These are phyloP conservation scores for Parafenestella ontariensis DNA, from an alignment of 2,329 filamentous ascomycete genomes.

Conservation along the genomic window DNA sequence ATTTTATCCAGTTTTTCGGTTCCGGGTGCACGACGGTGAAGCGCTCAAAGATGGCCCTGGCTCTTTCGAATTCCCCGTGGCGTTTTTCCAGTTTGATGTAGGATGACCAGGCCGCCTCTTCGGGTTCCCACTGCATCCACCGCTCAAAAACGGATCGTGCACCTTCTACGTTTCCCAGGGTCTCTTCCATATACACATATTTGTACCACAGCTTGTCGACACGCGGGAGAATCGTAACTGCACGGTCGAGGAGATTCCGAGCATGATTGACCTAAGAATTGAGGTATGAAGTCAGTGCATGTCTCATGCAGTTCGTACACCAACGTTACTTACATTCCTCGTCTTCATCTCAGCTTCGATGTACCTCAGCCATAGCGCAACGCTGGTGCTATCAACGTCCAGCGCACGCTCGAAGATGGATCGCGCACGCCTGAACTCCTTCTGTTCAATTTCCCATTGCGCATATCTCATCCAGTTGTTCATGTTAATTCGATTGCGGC, in stretches of 20 bases:
- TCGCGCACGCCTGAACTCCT: slow-evolving; percentile 89
- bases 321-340: slow-evolving; percentile 58
- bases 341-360: slow-evolving; percentile 94
- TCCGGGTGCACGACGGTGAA: slow-evolving; percentile 95
- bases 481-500: slow-evolving; percentile 92
- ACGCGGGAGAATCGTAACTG: slow-evolving; percentile 88
- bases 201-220: slow-evolving; percentile 99
- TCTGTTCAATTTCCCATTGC: slow-evolving; percentile 96
- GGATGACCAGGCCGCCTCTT: slow-evolving; percentile 92
- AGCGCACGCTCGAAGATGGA: slow-evolving; percentile 94
- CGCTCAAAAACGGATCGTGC: slow-evolving; percentile 94
- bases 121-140: slow-evolving; percentile 98
- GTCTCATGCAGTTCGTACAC: no score
- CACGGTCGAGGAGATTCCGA: slow-evolving; percentile 89
- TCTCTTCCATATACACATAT: slow-evolving; percentile 99
- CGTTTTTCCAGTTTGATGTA: slow-evolving; percentile 98
- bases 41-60: slow-evolving; percentile 85
- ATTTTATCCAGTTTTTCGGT: slow-evolving; percentile 97
- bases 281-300: no score
- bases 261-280: slow-evolving; percentile 87
- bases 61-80: slow-evolving; percentile 89
- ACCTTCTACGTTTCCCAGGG: slow-evolving; percentile 89
- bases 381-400: slow-evolving; percentile 87
- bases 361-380: slow-evolving; percentile 89
- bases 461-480: slow-evolving; percentile 99